These are phyloP conservation scores for Hypoxylon intermedium DNA, from an alignment of 495 filamentous ascomycete species.

Conservation along the genomic window DNA sequence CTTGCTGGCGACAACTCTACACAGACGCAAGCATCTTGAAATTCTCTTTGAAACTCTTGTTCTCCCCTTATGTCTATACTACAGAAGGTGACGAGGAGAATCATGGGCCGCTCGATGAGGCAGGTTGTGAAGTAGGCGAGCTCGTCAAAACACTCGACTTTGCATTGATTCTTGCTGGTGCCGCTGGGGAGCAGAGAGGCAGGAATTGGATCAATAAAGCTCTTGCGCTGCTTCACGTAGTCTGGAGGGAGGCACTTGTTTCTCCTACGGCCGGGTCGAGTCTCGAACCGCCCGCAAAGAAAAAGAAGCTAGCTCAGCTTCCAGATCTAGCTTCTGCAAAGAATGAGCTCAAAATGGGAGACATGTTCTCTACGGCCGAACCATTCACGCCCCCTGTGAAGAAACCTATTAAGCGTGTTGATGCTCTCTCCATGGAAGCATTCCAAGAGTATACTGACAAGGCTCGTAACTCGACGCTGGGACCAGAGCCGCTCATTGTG, in stretches of 20 bases:
- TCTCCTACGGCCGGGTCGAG: not conserved
- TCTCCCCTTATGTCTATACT: conserved; percentile 37
- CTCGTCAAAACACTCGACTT: conserved; percentile 76
- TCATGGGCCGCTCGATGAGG: conserved; percentile 2
- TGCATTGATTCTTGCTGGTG: conserved; percentile 83
- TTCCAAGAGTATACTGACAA: conserved; percentile 70
- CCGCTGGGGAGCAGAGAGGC: conserved; percentile 58
- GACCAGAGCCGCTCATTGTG: conserved; percentile 72
- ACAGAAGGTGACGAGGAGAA: conserved; percentile 24
- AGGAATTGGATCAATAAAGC: conserved; percentile 65
- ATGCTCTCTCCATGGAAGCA: conserved; percentile 59
- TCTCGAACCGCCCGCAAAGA: conserved; percentile 34
- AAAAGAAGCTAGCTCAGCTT: conserved; percentile 27
- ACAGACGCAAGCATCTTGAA: conserved; percentile 78
- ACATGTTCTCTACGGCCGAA: conserved; percentile 50
- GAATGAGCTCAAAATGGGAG: conserved; percentile 26
- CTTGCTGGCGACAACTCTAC: conserved; percentile 78
- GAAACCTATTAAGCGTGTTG: conserved; percentile 45
- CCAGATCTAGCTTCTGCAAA: conserved; percentile 10
- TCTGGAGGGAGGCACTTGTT: conserved; percentile 29
- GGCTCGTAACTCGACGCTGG: conserved; percentile 22
- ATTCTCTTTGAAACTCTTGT: conserved; percentile 53
- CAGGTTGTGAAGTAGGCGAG: conserved; percentile 49
- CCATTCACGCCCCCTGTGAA: conserved; percentile 52
- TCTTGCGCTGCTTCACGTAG: conserved; percentile 53